phyloP scores from a whole-genome alignment of 768 basidiomycete species.

The Pleurotus platypus region DNA sequence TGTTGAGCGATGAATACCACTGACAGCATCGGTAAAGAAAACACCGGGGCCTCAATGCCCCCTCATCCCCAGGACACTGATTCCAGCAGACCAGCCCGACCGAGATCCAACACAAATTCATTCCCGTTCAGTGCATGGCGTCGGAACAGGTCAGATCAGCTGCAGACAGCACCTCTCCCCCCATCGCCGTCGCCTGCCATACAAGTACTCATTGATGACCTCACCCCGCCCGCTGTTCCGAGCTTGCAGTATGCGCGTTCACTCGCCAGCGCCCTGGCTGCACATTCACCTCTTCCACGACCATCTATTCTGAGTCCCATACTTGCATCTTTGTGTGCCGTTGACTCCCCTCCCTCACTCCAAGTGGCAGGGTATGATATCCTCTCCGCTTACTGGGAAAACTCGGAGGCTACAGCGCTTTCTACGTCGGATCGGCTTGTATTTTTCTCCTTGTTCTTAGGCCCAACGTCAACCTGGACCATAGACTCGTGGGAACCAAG shows the following conservation, averaged over 20 bases:
- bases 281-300: slow-evolving; percentile 53
- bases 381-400: slow-evolving; percentile 66
- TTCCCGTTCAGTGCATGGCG: slow-evolving; percentile 39
- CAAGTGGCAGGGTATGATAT: slow-evolving; percentile 74
- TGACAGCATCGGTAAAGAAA: too few relatives aligned
- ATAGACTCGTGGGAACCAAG: slow-evolving; percentile 70
- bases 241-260: slow-evolving; percentile 61
- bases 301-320: slow-evolving; percentile 54
- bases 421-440: slow-evolving; percentile 57
- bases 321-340: slow-evolving; percentile 53
- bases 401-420: slow-evolving; percentile 42
- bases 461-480: slow-evolving; percentile 45
- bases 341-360: slow-evolving; percentile 48
- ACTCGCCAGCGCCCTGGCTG: slow-evolving; percentile 48
- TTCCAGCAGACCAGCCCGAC: slow-evolving; percentile 19
- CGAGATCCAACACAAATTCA: slow-evolving; percentile 39
- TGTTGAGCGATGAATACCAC: too few relatives aligned
- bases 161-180: slow-evolving; percentile 17
- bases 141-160: slow-evolving; percentile 21
- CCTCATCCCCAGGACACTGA: slow-evolving; percentile 4
- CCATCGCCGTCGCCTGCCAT: slow-evolving; percentile 29
- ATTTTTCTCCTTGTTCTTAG: slow-evolving; percentile 62
- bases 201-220: slow-evolving; percentile 37
- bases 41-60: slow-evolving; percentile 4
- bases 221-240: slow-evolving; percentile 60